Conservation (phyloP, 192 early-diverging fungal genomes). For the Coemansia sp. region DNA sequence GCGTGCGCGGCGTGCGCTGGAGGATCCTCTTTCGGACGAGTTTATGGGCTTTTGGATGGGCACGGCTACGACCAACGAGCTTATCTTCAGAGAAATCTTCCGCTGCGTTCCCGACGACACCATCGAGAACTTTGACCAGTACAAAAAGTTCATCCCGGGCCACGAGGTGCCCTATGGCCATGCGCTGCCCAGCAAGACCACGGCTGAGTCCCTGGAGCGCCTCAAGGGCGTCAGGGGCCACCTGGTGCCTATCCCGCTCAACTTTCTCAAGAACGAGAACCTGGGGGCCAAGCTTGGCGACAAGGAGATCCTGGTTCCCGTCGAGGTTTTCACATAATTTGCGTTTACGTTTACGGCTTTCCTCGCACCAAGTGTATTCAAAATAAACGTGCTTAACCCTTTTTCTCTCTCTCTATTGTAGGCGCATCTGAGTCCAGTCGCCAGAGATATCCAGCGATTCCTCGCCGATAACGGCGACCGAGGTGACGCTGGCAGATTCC, state of each 20-base stretch:
- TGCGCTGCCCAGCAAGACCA: slow-evolving; percentile 20
- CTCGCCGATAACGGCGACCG: slow-evolving; percentile 48
- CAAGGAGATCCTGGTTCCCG: slow-evolving; percentile 48
- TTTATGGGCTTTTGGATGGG: slow-evolving; percentile 64
- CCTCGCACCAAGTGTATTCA: neutral
- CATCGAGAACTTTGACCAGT: slow-evolving; percentile 60
- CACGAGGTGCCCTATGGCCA: slow-evolving; percentile 46
- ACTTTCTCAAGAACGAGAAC: slow-evolving; percentile 52
- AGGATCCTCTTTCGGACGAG: slow-evolving; percentile 67
- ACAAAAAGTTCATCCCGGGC: slow-evolving; percentile 50
- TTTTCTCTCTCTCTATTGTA: slow-evolving; percentile 8
- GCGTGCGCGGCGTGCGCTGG: slow-evolving; percentile 30
- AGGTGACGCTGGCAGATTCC: slow-evolving; percentile 8
- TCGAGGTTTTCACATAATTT: slow-evolving; percentile 48
- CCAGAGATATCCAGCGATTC: slow-evolving; percentile 32
- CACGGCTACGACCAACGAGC: slow-evolving; percentile 66
- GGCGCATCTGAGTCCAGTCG: slow-evolving; percentile 34
- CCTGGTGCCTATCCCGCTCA: slow-evolving; percentile 49
- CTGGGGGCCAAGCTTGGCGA: slow-evolving; percentile 51
- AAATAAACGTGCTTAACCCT: neutral
- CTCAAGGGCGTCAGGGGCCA: slow-evolving; percentile 47
- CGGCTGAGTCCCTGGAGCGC: slow-evolving; percentile 26
- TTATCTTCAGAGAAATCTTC: slow-evolving; percentile 75
- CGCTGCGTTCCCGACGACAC: slow-evolving; percentile 84
- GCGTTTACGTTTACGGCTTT: neutral